These are phyloP conservation scores for Parafenestella ontariensis DNA, from an alignment of 2,329 filamentous ascomycete genomes.

Conservation along the genomic window DNA sequence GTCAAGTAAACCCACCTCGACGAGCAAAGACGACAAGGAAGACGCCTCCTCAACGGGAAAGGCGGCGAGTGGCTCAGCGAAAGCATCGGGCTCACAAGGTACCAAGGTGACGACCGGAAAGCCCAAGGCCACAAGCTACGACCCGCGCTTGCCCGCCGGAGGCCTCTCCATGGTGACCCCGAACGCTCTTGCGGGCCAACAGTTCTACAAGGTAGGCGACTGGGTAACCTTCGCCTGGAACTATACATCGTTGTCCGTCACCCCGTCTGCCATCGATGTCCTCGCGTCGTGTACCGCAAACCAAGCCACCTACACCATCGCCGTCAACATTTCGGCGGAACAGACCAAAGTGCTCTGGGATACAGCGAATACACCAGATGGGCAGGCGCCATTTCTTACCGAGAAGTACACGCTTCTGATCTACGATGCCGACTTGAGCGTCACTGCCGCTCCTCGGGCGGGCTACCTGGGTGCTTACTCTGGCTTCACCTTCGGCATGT, in stretches of 20 bases:
- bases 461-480: conserved; percentile 63
- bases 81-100: conserved; percentile 20
- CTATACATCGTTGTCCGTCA: conserved; percentile 68
- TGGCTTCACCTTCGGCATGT: conserved; percentile 69
- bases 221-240: conserved; percentile 72
- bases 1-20: conserved; percentile 17
- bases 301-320: conserved; percentile 66
- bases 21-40: conserved; percentile 18
- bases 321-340: conserved; percentile 63
- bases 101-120: conserved; percentile 28
- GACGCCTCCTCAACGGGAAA: conserved; percentile 23
- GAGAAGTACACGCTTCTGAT: conserved; percentile 70
- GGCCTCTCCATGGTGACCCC: conserved; percentile 70
- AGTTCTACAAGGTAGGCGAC: conserved; percentile 71
- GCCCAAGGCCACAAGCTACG: conserved; percentile 50
- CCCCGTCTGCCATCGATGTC: conserved; percentile 66
- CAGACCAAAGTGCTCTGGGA: conserved; percentile 67
- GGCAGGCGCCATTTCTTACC: conserved; percentile 57
- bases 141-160: conserved; percentile 63
- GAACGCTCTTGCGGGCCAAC: conserved; percentile 54
- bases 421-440: conserved; percentile 63
- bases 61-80: conserved; percentile 27
- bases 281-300: conserved; percentile 67
- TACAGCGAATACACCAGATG: conserved; percentile 51
- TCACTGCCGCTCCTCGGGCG: conserved; percentile 59